phyloP scores from a whole-genome alignment of 2,329 filamentous ascomycete genomes.

The Nothophoma quercina region DNA sequence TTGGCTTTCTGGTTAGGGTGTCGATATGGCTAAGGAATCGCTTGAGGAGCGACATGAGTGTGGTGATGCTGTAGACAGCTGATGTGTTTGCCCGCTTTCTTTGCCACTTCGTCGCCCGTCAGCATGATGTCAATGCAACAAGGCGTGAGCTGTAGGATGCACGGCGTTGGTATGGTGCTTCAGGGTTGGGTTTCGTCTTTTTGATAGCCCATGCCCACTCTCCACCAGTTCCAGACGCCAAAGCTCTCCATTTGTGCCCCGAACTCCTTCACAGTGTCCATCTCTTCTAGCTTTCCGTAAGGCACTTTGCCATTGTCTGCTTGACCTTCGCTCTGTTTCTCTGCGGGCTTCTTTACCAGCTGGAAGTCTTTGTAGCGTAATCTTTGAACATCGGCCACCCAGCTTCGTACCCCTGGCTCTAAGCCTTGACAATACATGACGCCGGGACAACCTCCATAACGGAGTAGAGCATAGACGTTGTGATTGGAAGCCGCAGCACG shows the following conservation, averaged over 20 bases:
- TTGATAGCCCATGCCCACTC: constrained; percentile 68
- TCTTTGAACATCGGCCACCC: constrained; percentile 70
- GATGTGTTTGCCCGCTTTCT: not conserved
- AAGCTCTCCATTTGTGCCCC: constrained; percentile 66
- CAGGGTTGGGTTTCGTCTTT: constrained; percentile 26
- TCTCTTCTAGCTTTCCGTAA: constrained; percentile 60
- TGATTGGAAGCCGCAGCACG: constrained; percentile 69
- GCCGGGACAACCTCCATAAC: constrained; percentile 73
- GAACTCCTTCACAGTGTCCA: constrained; percentile 70
- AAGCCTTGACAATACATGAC: constrained; percentile 80
- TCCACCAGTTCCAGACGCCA: constrained; percentile 72
- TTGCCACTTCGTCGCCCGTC: not conserved
- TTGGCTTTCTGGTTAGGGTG: not conserved
- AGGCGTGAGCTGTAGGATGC: not conserved
- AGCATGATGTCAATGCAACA: not conserved
- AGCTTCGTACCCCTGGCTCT: constrained; percentile 64
- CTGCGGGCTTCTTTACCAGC: constrained; percentile 63
- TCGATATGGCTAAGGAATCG: not conserved
- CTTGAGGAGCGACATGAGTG: not conserved
- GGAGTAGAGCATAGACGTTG: constrained; percentile 69
- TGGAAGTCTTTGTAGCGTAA: constrained; percentile 78
- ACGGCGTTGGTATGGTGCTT: not conserved
- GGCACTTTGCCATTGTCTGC: not conserved
- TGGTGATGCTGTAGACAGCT: not conserved
- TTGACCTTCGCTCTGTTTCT: constrained; percentile 26